phyloP scores from a whole-genome alignment of 179 eudicot species.

The Nepenthes alata region DNA sequence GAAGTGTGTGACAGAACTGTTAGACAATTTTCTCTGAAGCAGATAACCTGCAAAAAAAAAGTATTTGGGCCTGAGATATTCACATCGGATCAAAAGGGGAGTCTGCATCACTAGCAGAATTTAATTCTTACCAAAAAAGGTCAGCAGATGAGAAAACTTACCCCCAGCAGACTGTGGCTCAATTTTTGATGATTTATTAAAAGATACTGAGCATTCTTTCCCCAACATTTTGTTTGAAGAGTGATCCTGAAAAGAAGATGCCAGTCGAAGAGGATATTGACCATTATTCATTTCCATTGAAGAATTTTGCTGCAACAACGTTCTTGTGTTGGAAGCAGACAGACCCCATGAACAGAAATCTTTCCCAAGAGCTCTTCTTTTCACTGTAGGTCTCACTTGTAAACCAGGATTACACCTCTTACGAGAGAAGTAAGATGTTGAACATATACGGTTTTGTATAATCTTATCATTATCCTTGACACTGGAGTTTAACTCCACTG shows the following conservation, averaged over 20 bases:
- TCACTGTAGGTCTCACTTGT: conserved; percentile 11
- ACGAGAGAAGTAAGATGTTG: conserved; percentile 10
- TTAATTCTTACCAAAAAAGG: not conserved
- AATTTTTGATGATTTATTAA: conserved; percentile 13
- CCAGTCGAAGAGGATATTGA: conserved; percentile 6
- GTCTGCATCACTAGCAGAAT: not conserved
- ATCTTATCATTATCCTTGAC: conserved; percentile 5
- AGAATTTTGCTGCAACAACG: conserved; percentile 6
- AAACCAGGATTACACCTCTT: conserved; percentile 13
- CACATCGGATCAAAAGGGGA: not conserved
- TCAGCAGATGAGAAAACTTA: conserved; percentile 14
- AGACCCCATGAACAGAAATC: conserved; percentile 5
- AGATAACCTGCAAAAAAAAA: conserved; percentile 17
- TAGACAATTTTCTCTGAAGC: conserved; percentile 7
- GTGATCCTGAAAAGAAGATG: conserved; percentile 8
- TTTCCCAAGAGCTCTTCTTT: conserved; percentile 15
- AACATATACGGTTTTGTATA: conserved; percentile 4
- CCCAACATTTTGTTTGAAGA: conserved; percentile 10
- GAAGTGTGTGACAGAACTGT: conserved; percentile 8
- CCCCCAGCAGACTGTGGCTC: conserved; percentile 13
- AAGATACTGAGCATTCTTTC: conserved; percentile 11
- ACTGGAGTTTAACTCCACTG: conserved; percentile 1
- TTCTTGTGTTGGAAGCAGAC: conserved; percentile 7
- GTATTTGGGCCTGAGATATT: conserved; percentile 1
- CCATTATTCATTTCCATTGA: conserved; percentile 9